Evolutionary conservation across 2,329 filamentous ascomycete genomes (phyloP), one percentile per base, ranked within the genome.

Genomic region (Boeremia lycopersici): DNA sequence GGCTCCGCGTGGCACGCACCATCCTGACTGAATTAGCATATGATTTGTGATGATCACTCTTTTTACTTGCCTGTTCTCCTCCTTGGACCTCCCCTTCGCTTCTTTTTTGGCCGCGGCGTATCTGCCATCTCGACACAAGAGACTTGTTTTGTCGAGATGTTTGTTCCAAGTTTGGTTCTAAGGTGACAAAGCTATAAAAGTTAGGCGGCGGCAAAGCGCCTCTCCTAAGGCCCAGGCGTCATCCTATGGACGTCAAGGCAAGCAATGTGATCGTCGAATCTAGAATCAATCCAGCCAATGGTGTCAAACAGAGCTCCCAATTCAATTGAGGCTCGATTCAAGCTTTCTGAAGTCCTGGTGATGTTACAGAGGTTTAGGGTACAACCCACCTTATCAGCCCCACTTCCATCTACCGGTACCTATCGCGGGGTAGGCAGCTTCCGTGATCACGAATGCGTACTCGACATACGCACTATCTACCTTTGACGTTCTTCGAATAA

Each of bases 11-110:
- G 13, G 35, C 6, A 25, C 38, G 30, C 42, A 55, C 52, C 52
- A 55, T 38, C 52, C 52, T 55, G 31, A 30, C 12, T 42, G 30
- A 29, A 38, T 55, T 38, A 55, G 52, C 30, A 43, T 33, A 1
- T 1, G 25, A n/a, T 38, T 9, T 3, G 25, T 12, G 26, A 15
- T 9, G 17, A 15, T 6, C 23, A 6, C 4, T 23, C 7, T 17
- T 9, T 25, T 17, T 26, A 43, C 50, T 41, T 53, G 65, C 68
- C 68, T 53, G 67, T 71, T 48, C 65, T 65, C 33, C 68, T 62
- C 28, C 67, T 55, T 12, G 65, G 44, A 2, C 67, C 67, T n/a
- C 67, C 64, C 47, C 68, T 61, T 23, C 68, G 51, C 34, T 66
- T 70, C 53, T 63, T 68, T 46, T 64, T 70, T 6, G 53, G 25